These are phyloP conservation scores for Cladosporium sp. DNA, from an alignment of 2,329 filamentous ascomycete genomes.

Conservation along the genomic window DNA sequence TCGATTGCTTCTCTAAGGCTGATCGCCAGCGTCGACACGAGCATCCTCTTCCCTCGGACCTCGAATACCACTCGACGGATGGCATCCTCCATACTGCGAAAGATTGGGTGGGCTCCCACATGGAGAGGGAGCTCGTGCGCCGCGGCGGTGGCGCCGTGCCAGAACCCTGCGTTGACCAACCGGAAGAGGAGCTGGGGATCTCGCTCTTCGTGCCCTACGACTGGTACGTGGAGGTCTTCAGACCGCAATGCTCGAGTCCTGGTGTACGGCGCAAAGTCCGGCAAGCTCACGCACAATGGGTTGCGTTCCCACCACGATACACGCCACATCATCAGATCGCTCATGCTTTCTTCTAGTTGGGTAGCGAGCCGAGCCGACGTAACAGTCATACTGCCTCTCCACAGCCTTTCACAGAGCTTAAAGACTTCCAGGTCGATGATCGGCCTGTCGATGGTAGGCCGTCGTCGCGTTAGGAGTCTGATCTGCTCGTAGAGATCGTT, in stretches of 20 bases:
- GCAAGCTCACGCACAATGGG: not conserved
- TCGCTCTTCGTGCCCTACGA: not conserved
- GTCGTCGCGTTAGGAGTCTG: not conserved
- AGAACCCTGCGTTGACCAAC: not conserved
- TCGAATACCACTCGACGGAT: not conserved
- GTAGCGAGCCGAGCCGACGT: not conserved
- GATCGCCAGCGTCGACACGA: not conserved
- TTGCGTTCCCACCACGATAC: not conserved
- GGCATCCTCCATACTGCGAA: not conserved
- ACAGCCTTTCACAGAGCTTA: not conserved
- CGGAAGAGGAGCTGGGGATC: not conserved
- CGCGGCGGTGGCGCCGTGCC: not conserved
- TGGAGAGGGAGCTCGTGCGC: not conserved
- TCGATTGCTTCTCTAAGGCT: not conserved
- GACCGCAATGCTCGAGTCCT: not conserved
- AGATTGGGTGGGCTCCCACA: not conserved
- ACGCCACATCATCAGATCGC: not conserved
- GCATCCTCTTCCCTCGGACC: not conserved
- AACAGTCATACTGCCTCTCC: not conserved
- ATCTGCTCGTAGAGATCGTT: not conserved
- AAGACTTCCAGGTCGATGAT: not conserved
- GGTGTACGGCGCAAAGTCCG: not conserved
- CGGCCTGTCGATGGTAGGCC: not conserved
- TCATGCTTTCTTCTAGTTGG: not conserved
- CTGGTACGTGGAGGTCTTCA: not conserved